Conservation (phyloP, 2,329 filamentous ascomycete species). For the Fusarium concolor region DNA sequence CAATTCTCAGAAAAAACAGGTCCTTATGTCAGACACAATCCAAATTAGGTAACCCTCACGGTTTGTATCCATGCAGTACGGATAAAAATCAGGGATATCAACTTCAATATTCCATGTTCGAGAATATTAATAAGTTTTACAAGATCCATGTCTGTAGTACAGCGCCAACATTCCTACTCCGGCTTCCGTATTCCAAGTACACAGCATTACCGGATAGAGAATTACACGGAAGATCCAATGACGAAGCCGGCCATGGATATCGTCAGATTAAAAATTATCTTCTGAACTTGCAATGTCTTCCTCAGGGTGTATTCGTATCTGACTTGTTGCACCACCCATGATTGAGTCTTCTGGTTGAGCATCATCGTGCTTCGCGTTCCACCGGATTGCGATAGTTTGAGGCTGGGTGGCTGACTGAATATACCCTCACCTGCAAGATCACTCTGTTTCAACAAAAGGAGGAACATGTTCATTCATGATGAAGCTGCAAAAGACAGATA, state of each 20-base stretch:
- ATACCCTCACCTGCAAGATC: background rate
- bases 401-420: background rate
- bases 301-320: background rate
- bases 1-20: background rate
- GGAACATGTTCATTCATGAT: accelerated
- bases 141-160: background rate
- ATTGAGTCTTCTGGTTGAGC: no score
- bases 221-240: background rate
- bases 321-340: background rate
- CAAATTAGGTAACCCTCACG: background rate
- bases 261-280: accelerated
- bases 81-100: background rate
- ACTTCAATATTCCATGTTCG: background rate
- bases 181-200: constrained; percentile 14
- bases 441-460: accelerated
- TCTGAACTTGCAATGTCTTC: accelerated
- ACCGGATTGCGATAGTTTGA: background rate
- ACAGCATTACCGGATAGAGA: background rate
- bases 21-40: background rate
- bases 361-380: background rate
- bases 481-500: accelerated
- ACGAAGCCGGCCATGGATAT: accelerated
- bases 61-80: background rate
- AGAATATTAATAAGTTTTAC: no score
- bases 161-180: background rate